A percentile compares a stretch with the other conserved stretches of the same genome.
These are phyloP conservation scores for Acrodontium crateriforme DNA, from an alignment of 2,329 filamentous ascomycete genomes.

Conservation along the genomic window DNA sequence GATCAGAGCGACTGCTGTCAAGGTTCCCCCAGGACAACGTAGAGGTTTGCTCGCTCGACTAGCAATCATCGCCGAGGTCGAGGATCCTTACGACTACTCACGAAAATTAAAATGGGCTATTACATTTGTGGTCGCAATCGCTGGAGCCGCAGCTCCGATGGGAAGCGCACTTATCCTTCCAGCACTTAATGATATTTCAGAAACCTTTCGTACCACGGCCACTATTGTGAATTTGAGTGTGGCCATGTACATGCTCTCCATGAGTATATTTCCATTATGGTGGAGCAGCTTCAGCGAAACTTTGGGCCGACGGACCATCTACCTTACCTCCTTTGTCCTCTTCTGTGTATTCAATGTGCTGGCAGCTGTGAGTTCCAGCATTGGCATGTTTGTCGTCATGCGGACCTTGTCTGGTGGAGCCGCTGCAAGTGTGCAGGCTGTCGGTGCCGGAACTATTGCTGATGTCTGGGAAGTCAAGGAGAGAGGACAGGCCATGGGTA, in stretches of 20 bases:
- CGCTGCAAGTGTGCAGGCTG: constrained; percentile 66
- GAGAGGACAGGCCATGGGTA: constrained; percentile 64
- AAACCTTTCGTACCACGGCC: constrained; percentile 46
- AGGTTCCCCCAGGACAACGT: constrained; percentile 41
- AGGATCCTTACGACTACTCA: constrained; percentile 59
- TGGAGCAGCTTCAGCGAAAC: constrained; percentile 71
- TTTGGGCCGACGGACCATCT: constrained; percentile 61
- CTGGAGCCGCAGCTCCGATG: constrained; percentile 65
- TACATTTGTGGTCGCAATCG: constrained; percentile 62
- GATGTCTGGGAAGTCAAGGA: constrained; percentile 65
- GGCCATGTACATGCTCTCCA: constrained; percentile 63
- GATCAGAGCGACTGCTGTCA: constrained; percentile 18
- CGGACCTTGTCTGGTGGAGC: constrained; percentile 61
- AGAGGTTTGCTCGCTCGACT: constrained; percentile 61
- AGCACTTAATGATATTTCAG: constrained; percentile 49
- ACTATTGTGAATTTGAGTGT: constrained; percentile 63
- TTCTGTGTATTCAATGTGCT: constrained; percentile 59
- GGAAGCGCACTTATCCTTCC: constrained; percentile 76
- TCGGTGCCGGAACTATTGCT: constrained; percentile 70
- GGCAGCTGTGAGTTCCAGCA: constrained; percentile 53
- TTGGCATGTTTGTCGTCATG: constrained; percentile 65
- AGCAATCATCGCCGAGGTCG: constrained; percentile 63
- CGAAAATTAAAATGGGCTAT: constrained; percentile 71
- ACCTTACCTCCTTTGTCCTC: constrained; percentile 58
- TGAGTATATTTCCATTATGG: constrained; percentile 78